Base-by-base conservation (phyloP, 1,139 yeast species). In the Tardiomyces blankii region DNA sequence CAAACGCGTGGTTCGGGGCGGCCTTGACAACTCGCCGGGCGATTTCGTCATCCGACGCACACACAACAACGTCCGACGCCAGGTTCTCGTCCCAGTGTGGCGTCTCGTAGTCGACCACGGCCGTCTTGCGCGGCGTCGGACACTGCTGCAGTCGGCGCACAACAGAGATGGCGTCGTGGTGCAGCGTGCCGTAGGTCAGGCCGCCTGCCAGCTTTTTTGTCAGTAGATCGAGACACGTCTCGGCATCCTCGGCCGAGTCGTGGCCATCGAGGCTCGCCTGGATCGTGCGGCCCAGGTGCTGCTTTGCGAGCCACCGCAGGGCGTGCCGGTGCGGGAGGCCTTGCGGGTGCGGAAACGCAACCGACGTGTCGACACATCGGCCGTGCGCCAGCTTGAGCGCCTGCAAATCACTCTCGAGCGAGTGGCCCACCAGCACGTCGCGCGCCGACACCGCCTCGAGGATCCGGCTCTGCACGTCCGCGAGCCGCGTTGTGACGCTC, bases 291-390 rank as follows among this genome's bases (percentile, higher is more conserved):
- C 69, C 65, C 40, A 89, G 66, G 58, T 71, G 75, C 50, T 70
- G 74, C 11, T 70, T 65, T 1, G 89, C 72, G 18, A 91, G 67
- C 72, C 81, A 80, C 58, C 74, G 78, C 51, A 91, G 70, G 0
- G 94, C 76, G 1, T 95, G 93, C 57, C 80, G 83, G 53, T 74
- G 74, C 0, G 94, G 93, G 0, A 81, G 81, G 0, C 96, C 96
- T 28, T 82, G 72, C 11, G 78, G 74, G 59, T 87, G 95, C 45
- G 87, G 87, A 57, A 74, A 89, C 35, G 86, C 60, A 2, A 89
- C 73, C 0, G 96, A 85, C 0, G 98, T 91, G 60, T 91, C 98
- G 39, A 91, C 80, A 13, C 89, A 70, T 33, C 70, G 72, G 8
- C 75, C 72, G 60, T 88, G 96, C 18, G 85, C 71, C 41, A 91